These are phyloP conservation scores for Tetracentron sinense DNA, from an alignment of 164 flowering plant species.

Conservation along the genomic window DNA sequence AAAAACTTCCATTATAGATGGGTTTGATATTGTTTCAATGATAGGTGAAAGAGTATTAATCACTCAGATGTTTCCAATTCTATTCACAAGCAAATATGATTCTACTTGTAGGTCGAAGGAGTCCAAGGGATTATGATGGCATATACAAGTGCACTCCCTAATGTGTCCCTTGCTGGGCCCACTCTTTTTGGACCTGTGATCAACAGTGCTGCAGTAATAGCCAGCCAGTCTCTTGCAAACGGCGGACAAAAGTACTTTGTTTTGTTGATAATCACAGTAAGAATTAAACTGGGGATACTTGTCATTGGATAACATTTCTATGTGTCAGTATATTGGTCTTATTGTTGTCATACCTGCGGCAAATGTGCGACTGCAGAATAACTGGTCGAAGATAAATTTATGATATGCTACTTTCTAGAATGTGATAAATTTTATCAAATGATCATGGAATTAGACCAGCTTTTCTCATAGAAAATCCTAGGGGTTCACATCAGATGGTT, in stretches of 20 bases:
- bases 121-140: slow-evolving; percentile 68
- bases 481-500: not conserved
- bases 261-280: slow-evolving; percentile 68
- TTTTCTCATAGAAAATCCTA: no score
- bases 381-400: not conserved
- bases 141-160: slow-evolving; percentile 57
- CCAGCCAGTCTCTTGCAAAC: slow-evolving; percentile 49
- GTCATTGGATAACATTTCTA: not conserved
- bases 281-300: not conserved
- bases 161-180: slow-evolving; percentile 73
- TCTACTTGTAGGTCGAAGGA: slow-evolving; percentile 57
- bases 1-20: not conserved
- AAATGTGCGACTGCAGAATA: no score
- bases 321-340: no score
- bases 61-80: slow-evolving; percentile 1
- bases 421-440: no score
- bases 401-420: not conserved
- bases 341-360: no score
- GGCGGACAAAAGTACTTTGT: slow-evolving; percentile 50
- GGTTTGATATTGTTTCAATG: not conserved
- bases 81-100: not conserved
- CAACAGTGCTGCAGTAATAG: slow-evolving; percentile 47
- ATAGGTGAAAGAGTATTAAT: no score
- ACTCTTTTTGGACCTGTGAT: slow-evolving; percentile 67
- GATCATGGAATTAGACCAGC: no score